Evolutionary conservation across 495 filamentous ascomycete genomes (phyloP), one percentile per base, ranked within the genome.

Genomic region (Symbiotaphrina buchneri): DNA sequence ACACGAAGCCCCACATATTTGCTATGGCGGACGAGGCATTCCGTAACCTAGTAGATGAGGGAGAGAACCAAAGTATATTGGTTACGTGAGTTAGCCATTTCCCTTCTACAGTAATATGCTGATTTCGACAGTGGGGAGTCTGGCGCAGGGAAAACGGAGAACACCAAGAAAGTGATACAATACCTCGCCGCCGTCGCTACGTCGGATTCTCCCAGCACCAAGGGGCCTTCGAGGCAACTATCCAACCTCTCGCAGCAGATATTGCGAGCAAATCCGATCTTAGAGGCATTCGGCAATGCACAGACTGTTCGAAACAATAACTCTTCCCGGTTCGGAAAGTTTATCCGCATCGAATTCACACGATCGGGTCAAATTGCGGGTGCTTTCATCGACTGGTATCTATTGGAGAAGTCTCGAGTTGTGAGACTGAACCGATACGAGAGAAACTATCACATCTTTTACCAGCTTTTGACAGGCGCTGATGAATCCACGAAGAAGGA

Each of bases 101-200:
- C 28, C 3, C 28, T 19, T 22, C n/a, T 5, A 22, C 14, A 8
- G 22, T 7, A 25, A 8, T 8, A 13, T 13, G 22, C 14, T 8
- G 11, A 6, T 24, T 37, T 3, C 20, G 27, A 11, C 31, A 69
- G 64, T 19, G 90, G 90, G 48, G 90, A 99, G 53, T 99, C 90
- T 14, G 90, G 90, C 39, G 90, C 90, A 18, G 90, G 90, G 39
- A 99, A 99, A 53, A 99, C 90, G 0, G 90, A 99, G 47, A 99
- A 99, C 40, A 99, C 90, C 2, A 99, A 99, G 46, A 99, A 99
- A 51, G 90, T 99, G 30, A 99, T 99, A 32, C 90, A 99, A 39
- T 99, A 94, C 49, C 66, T 99, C 28, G 90, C 90, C 14, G 84
- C 84, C 10, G 85, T 95, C 22, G 90, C 90, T 3, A 74, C 75